Base-by-base conservation (phyloP, 139 green algal genomes). In the Raphidocelis subcapitata region DNA sequence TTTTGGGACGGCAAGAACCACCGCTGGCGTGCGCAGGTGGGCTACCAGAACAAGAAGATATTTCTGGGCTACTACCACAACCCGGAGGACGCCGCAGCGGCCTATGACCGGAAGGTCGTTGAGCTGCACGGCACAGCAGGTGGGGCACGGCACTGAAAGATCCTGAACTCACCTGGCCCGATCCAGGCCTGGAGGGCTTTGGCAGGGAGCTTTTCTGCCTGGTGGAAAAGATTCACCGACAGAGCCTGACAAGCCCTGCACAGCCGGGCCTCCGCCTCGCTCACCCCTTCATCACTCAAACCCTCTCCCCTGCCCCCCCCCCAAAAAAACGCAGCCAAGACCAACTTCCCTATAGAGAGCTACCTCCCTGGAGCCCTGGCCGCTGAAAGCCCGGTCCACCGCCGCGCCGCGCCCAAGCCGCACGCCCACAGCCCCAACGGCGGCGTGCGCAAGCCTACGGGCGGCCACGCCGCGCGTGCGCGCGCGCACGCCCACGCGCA, bases 51-150 rank as follows among this genome's bases (percentile, higher is more conserved):
- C 60, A 52, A 54, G 24, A 76, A 76, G 61, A 69, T 76, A 8
- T 76, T 76, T 60, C 64, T 76, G 70, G 70, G 70, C 1, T 76
- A 76, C 46, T 76, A 64, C 46, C 51, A 76, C 32, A 62, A 47
- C 0, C 29, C 60, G 3, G 44, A 69, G 70, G 61, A 69, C 41
- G 70, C 70, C 4, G 70, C 54, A 21, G 32, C 16, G 20, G 70
- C 70, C 2, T 76, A 76, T 20, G 70, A 76, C 23, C 29, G 31
- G 14, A 69, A 69, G 31, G 60, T 56, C 14, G 70, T 76, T 41
- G 70, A 76, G 32, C 33, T 76, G 24, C 70, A 69, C 15, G 70
- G 70, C 2, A 18, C 35, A 3, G 29, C 51, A 28, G 70, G 70
- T 76, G 61, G 69, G 70, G 28, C 18, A 8, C 36, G 52, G 1